phyloP scores from a whole-genome alignment of 2,329 filamentous ascomycete genomes.

The Ophiostoma sp. region DNA sequence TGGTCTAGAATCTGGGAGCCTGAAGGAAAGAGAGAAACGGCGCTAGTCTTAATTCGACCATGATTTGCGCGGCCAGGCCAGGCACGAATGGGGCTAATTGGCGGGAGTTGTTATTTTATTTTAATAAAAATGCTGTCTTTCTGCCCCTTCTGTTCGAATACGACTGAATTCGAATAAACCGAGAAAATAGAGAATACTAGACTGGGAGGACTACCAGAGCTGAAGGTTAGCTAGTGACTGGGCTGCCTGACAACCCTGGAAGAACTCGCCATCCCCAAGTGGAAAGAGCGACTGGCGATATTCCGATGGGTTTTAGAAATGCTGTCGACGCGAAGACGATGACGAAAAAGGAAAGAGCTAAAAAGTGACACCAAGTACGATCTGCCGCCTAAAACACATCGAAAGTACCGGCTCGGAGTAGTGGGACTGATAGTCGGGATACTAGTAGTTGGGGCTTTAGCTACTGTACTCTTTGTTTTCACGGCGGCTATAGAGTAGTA shows the following conservation, averaged over 20 bases:
- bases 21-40: neutral
- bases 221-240: neutral
- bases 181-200: neutral
- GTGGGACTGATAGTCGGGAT: neutral
- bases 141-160: neutral
- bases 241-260: neutral
- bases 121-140: neutral
- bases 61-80: neutral
- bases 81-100: neutral
- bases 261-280: neutral
- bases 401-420: conserved; percentile 9
- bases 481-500: neutral
- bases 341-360: neutral
- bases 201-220: neutral
- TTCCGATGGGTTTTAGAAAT: neutral
- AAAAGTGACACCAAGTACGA: neutral
- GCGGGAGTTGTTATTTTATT: neutral
- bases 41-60: neutral
- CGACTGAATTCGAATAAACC: too few species aligned
- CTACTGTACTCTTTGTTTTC: neutral
- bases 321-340: neutral
- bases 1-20: conserved; percentile 12
- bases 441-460: neutral
- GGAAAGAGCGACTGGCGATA: neutral
- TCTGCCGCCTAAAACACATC: neutral